Conservation (phyloP, 139 green algal species). For the Spirogloea muscicola region DNA sequence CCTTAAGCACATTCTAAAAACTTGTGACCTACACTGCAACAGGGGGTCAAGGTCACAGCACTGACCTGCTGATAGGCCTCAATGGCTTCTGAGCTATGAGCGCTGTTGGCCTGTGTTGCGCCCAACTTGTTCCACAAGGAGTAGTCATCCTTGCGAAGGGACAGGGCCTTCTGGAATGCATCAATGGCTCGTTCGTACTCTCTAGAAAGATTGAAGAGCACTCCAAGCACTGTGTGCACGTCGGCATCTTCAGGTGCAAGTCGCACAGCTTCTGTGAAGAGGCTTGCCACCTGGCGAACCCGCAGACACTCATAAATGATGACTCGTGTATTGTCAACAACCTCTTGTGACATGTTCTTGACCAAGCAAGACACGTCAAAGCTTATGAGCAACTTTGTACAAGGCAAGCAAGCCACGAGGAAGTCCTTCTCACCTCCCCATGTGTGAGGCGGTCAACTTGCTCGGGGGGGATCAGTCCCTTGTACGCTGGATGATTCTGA, state of each 20-base stretch:
- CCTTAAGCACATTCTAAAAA: too few species aligned
- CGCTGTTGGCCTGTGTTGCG: constrained; percentile 78
- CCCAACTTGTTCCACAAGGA: constrained; percentile 95
- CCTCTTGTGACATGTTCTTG: too few species aligned
- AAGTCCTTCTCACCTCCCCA: constrained; percentile 29
- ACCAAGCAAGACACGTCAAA: too few species aligned
- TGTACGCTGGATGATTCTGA: constrained; percentile 54
- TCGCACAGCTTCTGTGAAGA: constrained; percentile 42
- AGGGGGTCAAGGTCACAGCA: too few species aligned
- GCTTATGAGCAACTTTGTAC: too few species aligned
- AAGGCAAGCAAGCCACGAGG: too few species aligned
- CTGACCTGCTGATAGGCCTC: constrained; percentile 66
- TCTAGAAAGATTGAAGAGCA: constrained; percentile 83
- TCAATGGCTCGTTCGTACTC: constrained; percentile 74
- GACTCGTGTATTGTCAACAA: too few species aligned
- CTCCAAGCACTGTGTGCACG: constrained; percentile 77
- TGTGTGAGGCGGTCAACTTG: constrained; percentile 16
- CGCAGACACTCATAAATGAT: too few species aligned
- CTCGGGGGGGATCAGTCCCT: not conserved
- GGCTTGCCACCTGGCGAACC: constrained; percentile 26
- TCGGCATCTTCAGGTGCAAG: constrained; percentile 67
- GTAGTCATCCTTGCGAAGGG: constrained; percentile 52
- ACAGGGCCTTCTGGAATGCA: constrained; percentile 69
- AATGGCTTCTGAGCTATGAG: constrained; percentile 71
- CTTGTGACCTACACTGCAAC: too few species aligned